Base-by-base conservation (phyloP, 257 asterid genomes). In the Gentiana macrophylla region DNA sequence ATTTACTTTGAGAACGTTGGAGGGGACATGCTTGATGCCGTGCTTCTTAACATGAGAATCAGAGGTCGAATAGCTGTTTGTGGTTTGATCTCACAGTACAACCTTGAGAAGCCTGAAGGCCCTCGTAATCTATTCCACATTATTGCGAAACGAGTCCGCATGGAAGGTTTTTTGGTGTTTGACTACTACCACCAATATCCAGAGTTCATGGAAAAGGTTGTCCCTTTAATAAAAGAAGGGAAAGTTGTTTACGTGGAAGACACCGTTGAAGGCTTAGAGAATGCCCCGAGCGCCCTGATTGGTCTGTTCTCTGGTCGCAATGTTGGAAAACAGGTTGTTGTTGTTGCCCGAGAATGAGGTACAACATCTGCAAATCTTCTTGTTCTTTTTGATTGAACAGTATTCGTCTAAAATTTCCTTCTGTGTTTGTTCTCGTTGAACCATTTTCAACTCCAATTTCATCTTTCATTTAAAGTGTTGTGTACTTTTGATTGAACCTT, bases 1-100 rank as follows among this genome's bases (percentile, higher is more conserved):
- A 62, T 74, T 48, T 74, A 74, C 54, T 74, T 74, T 43, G 79
- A 74, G 47, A 74, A 74, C 37, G 70, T 74, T 1, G 79, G 79
- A 0, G 79, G 76, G 55, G 60, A 66, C 50, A 74, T 74, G 75
- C 73, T 74, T 4, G 79, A 70, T 35, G 76, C 76, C 8, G 70
- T 67, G 38, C 59, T 74, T 49, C 55, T 66, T 53, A 74, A 74
- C 67, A 74, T 74, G 79, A 69, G 70, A 62, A 43, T 70, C 34
- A 44, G 62, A 35, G 73, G 79, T 4, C 63, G 70, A 38, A 60
- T 74, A 24, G 79, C 73, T 55, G 60, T 70, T 0, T 74, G 77
- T 1, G 76, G 77, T 12, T 60, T 70, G 70, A 71, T 70, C 9
- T 74, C 76, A 54, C 68, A 74, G 65, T 68, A 70, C 24, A 74